A percentile compares a stretch with the other conserved stretches of the same genome.
These are phyloP conservation scores for Pyracantha coccinea DNA, from an alignment of 331 rosid genomes.

Conservation along the genomic window DNA sequence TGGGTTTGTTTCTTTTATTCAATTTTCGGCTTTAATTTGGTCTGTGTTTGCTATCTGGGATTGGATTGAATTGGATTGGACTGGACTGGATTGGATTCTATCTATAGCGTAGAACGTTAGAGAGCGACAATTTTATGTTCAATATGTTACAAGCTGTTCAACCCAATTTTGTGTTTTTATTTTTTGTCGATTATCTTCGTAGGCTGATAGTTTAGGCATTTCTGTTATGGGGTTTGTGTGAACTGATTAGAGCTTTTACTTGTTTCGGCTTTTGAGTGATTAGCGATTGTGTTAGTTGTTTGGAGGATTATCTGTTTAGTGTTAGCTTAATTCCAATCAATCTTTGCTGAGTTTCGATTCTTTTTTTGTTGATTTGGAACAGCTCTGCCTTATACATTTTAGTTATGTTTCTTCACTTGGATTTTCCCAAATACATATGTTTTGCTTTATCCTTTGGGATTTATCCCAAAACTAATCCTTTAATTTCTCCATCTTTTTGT, in stretches of 20 bases:
- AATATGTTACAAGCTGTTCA: neutral
- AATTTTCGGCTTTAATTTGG: neutral
- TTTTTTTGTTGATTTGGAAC: neutral
- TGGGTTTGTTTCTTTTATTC: slow-evolving; percentile 46
- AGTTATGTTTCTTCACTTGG: neutral
- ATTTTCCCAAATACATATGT: neutral
- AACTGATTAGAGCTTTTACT: neutral
- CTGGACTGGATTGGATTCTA: no score
- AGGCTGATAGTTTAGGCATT: neutral
- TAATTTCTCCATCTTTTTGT: neutral
- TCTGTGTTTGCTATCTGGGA: neutral
- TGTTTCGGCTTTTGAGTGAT: neutral
- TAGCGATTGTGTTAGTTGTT: neutral
- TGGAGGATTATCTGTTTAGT: neutral
- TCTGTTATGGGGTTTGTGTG: neutral
- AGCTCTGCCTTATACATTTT: no score
- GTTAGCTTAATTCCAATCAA: neutral
- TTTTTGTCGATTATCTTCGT: neutral
- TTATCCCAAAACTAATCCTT: neutral
- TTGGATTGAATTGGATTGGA: neutral
- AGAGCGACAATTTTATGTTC: neutral
- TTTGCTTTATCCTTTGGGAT: neutral
- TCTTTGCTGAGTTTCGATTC: neutral
- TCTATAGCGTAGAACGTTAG: neutral
- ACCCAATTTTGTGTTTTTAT: neutral